Evolutionary conservation across 2,329 filamentous ascomycete species (phyloP).

Genomic region (Penicillium glabrum): DNA sequence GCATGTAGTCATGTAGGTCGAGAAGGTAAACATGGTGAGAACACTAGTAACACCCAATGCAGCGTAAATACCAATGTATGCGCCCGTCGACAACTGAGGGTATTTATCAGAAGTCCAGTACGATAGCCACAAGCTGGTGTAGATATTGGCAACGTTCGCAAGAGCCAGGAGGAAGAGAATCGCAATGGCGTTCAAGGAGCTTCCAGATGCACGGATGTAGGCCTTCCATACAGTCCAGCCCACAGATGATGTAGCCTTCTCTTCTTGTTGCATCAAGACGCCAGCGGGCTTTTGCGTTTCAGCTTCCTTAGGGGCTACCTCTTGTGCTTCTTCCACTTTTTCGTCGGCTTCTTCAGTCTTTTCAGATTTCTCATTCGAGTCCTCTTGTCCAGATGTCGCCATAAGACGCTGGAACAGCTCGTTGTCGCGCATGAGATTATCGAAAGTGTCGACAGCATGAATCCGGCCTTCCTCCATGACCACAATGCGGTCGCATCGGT

Average conservation of each 20-base stretch:
- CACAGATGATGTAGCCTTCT: constrained; percentile 70
- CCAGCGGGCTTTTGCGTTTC: constrained; percentile 13
- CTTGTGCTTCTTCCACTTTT: constrained; percentile 18
- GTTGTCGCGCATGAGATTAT: constrained; percentile 79
- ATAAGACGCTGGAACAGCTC: constrained; percentile 78
- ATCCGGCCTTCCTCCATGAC: constrained; percentile 89
- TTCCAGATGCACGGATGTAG: constrained; percentile 72
- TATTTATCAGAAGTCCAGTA: constrained; percentile 88
- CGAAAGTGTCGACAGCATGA: constrained; percentile 82
- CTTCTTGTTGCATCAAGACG: constrained; percentile 50
- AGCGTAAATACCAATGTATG: constrained; percentile 71
- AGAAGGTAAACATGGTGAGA: constrained; percentile 75
- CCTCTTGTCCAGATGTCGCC: constrained; percentile 67
- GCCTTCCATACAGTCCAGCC: constrained; percentile 76
- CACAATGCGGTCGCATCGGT: constrained; percentile 85
- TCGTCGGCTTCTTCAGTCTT: constrained; percentile 47
- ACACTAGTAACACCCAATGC: constrained; percentile 71
- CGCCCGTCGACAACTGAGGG: constrained; percentile 58
- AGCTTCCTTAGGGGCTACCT: constrained; percentile 7
- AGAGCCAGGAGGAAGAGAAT: constrained; percentile 66
- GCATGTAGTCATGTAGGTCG: constrained; percentile 72
- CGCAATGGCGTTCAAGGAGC: constrained; percentile 62
- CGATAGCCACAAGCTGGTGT: constrained; percentile 87
- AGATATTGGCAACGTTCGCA: constrained; percentile 80
- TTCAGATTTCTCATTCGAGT: constrained; percentile 51